Evolutionary conservation across 176 grass and related monocot genomes (phyloP), one percentile per base, ranked within the genome.

Genomic region (Paspalum notatum): DNA sequence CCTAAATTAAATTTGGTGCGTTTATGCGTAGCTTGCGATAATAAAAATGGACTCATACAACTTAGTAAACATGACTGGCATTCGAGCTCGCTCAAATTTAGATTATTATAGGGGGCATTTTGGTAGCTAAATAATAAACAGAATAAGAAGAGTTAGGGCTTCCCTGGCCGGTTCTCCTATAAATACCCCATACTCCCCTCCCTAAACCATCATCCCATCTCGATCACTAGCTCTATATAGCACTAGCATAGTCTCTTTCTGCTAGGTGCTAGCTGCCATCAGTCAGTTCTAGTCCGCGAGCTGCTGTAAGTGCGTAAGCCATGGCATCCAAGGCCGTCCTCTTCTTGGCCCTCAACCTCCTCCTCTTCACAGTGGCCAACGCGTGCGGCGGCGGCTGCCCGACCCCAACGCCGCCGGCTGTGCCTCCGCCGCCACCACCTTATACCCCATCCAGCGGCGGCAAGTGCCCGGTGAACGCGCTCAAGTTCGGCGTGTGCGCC

Each of bases 401-500:
- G 2, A 87, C 69, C n/a, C 83, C 76, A 5, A 39, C 67, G 7
- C 83, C 83, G 26, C 73, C 73, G 2, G 72, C 14, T 1, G 48
- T 48, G 22, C 82, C 85, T 0, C 77, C 74, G 63, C 86, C 86
- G 2, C 66, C 82, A 1, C 78, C 66, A 3, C 63, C 86, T 2
- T 37, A 78, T 9, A 26, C 53, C 22, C 77, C 52, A 8, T 59
- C 61, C 7, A 26, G 5, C 26, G 59, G 6, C n/a, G 57, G 12
- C 66, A 82, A 75, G 40, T 95, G 89, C 86, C 89, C 89, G 20
- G 21, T 90, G 14, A 62, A 95, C 73, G 32, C 89, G 62, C 89
- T 90, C 45, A 91, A 95, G 85, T 80, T 95, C 21, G 87, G 89
- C 56, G 89, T 79, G 21, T 95, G 89, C 39, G 78, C 64, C 70